Evolutionary conservation across 768 basidiomycete species (phyloP).

Genomic region (Pleurotus citrinopileatus): DNA sequence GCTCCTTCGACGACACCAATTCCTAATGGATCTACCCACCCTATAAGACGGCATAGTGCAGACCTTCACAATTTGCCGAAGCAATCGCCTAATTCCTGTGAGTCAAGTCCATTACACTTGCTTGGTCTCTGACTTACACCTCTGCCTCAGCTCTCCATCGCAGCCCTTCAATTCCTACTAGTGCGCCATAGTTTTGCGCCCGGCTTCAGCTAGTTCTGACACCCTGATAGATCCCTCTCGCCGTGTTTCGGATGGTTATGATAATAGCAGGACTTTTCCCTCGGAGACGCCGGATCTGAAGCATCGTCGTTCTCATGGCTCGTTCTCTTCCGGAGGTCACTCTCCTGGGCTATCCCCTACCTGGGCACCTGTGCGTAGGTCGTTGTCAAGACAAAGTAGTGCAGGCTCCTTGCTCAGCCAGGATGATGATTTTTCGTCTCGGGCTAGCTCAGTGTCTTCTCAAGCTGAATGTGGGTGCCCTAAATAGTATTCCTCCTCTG

Average conservation of each 20-base stretch:
- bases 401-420: conserved; percentile 38
- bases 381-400: conserved; percentile 27
- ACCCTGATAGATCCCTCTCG: not conserved
- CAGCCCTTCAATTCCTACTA: not conserved
- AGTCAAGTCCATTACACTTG: not conserved
- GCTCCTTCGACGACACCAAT: not conserved
- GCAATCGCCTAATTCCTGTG: not conserved
- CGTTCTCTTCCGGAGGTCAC: conserved; percentile 19
- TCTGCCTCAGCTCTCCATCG: not conserved
- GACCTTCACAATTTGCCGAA: not conserved
- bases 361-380: not conserved
- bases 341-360: conserved; percentile 16
- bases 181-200: not conserved
- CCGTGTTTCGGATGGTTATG: conserved; percentile 17
- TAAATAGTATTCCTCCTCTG: too few species aligned
- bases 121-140: not conserved
- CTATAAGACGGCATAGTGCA: not conserved
- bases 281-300: conserved; percentile 20
- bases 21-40: not conserved
- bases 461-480: conserved; percentile 55
- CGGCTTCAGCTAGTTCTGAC: not conserved
- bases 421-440: conserved; percentile 38
- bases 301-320: conserved; percentile 18
- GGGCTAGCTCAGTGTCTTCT: conserved; percentile 44
- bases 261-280: conserved; percentile 42